phyloP scores from a whole-genome alignment of 257 asterid species.

The Parsonsia alboflavescens region DNA sequence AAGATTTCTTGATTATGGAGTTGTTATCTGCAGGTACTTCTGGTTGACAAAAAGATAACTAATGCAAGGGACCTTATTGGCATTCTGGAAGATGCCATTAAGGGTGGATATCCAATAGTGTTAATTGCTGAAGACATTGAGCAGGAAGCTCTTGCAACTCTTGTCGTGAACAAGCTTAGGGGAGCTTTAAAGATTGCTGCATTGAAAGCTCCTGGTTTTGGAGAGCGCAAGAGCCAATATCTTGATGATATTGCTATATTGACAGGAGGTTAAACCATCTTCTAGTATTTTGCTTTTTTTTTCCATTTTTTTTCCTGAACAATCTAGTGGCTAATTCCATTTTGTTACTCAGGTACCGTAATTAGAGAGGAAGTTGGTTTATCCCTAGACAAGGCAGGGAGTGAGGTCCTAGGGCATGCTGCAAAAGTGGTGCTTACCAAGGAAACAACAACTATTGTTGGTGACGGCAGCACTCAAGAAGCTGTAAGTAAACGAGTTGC shows the following conservation, averaged over 20 bases:
- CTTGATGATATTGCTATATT: constrained; percentile 35
- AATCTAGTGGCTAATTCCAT: background rate
- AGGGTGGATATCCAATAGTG: constrained; percentile 30
- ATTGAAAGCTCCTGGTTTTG: constrained; percentile 40
- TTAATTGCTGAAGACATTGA: constrained; percentile 42
- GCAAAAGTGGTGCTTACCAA: constrained; percentile 40
- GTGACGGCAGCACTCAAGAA: constrained; percentile 36
- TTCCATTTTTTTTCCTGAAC: background rate
- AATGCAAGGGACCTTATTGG: constrained; percentile 32
- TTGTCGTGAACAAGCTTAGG: constrained; percentile 38
- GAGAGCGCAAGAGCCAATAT: constrained; percentile 35
- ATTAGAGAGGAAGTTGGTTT: constrained; percentile 34
- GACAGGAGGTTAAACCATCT: constrained; percentile 25
- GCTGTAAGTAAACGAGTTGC: constrained; percentile 33
- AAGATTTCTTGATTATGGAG: background rate
- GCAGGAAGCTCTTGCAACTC: constrained; percentile 43
- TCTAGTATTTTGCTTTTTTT: background rate
- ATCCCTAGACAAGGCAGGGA: constrained; percentile 27
- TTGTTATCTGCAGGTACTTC: constrained; percentile 18
- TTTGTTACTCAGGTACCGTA: constrained; percentile 25
- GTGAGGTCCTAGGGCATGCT: constrained; percentile 38
- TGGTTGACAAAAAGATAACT: constrained; percentile 36
- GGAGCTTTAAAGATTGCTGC: constrained; percentile 37
- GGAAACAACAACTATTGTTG: constrained; percentile 37
- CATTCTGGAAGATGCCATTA: constrained; percentile 34